phyloP scores from a whole-genome alignment of 148 eudicot species.

The Cornus kousa region DNA sequence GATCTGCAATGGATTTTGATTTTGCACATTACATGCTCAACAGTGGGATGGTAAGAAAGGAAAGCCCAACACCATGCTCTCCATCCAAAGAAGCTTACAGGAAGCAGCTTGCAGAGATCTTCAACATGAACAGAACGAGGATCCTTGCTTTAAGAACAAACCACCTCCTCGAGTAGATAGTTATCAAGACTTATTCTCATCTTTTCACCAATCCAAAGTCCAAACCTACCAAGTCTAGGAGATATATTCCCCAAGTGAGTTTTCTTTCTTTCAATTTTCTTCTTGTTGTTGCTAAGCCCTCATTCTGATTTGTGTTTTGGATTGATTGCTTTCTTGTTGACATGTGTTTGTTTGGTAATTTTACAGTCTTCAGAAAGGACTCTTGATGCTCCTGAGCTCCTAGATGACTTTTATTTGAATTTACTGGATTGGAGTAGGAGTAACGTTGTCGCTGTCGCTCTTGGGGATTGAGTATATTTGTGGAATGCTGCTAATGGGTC shows the following conservation, averaged over 20 bases:
- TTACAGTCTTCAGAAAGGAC: constrained; percentile 40
- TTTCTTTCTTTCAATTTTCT: neutral
- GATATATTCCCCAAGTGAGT: constrained; percentile 42
- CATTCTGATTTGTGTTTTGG: neutral
- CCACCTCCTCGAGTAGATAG: constrained; percentile 24
- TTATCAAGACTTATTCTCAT: constrained; percentile 3
- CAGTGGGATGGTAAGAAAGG: constrained; percentile 29
- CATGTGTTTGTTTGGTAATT: neutral
- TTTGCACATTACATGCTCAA: constrained; percentile 47
- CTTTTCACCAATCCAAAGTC: constrained; percentile 23
- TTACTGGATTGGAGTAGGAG: constrained; percentile 43
- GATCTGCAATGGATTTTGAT: constrained; percentile 47
- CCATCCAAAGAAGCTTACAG: constrained; percentile 42
- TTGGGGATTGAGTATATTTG: constrained; percentile 36
- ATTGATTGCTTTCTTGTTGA: neutral
- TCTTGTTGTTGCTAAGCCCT: accelerated
- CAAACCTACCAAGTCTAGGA: constrained; percentile 17
- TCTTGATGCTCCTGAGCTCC: constrained; percentile 47
- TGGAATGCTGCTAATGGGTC: constrained; percentile 43
- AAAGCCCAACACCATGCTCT: constrained; percentile 20
- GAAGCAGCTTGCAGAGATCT: constrained; percentile 36
- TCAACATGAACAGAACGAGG: constrained; percentile 44
- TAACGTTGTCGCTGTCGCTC: constrained; percentile 45
- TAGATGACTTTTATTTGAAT: constrained; percentile 46
- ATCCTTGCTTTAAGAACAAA: constrained; percentile 45